Evolutionary conservation across 2,329 filamentous ascomycete species (phyloP).

Genomic region (Diplodia sapinea): DNA sequence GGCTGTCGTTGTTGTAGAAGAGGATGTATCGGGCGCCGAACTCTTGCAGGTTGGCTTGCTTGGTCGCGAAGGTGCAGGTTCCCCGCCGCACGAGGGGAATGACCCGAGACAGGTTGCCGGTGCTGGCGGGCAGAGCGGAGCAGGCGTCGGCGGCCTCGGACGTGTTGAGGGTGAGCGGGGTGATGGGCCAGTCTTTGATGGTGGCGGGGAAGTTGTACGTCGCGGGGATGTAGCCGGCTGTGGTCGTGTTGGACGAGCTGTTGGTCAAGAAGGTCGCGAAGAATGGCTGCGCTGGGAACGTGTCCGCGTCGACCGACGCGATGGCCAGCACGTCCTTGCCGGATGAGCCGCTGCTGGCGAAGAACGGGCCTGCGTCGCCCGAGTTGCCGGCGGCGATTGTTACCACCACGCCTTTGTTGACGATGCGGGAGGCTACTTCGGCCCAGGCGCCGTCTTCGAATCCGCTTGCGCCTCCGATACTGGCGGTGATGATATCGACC

Average conservation of each 20-base stretch:
- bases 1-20: conserved; percentile 61
- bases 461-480: conserved; percentile 43
- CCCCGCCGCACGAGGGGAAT: conserved; percentile 67
- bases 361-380: conserved; percentile 58
- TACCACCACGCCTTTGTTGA: conserved; percentile 56
- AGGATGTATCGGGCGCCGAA: conserved; percentile 66
- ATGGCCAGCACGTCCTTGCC: conserved; percentile 53
- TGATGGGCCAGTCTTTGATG: conserved; percentile 43
- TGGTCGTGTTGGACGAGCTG: conserved; percentile 35
- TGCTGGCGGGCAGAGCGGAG: conserved; percentile 57
- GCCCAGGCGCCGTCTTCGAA: conserved; percentile 49
- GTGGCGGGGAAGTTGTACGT: conserved; percentile 43
- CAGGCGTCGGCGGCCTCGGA: conserved; percentile 60
- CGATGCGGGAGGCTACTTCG: conserved; percentile 51
- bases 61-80: conserved; percentile 61
- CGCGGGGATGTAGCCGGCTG: conserved; percentile 46
- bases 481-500: conserved; percentile 49
- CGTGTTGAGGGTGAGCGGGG: conserved; percentile 57
- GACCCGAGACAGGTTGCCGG: conserved; percentile 62
- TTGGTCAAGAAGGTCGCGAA: conserved; percentile 42
- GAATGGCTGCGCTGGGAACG: conserved; percentile 44
- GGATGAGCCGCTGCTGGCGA: conserved; percentile 50
- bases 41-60: conserved; percentile 59
- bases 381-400: conserved; percentile 61
- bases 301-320: conserved; percentile 52